Conservation (phyloP, 768 basidiomycete genomes). For the Leccinum variicolor region DNA sequence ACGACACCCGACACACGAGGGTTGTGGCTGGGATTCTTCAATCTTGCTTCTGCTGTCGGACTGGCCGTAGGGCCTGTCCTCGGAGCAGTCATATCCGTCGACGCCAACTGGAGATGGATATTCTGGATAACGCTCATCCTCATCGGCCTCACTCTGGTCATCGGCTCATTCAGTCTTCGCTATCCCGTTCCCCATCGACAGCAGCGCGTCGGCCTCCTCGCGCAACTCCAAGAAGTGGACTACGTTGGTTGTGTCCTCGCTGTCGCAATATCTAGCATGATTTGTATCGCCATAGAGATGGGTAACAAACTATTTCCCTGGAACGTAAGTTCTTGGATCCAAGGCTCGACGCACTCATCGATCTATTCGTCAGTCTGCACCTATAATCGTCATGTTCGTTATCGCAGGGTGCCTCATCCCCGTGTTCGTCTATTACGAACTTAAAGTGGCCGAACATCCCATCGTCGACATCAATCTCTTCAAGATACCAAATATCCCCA, state of each 20-base stretch:
- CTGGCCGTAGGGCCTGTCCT: slow-evolving; percentile 45
- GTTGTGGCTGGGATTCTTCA: slow-evolving; percentile 36
- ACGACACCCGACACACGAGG: slow-evolving; percentile 35
- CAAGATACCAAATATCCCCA: slow-evolving; percentile 33
- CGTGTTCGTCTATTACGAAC: slow-evolving; percentile 34
- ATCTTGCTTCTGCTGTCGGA: slow-evolving; percentile 38
- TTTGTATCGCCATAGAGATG: slow-evolving; percentile 37
- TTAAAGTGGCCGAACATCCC: slow-evolving; percentile 31
- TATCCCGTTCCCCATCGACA: slow-evolving; percentile 34
- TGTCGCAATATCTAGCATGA: slow-evolving; percentile 33
- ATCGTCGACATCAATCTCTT: slow-evolving; percentile 34
- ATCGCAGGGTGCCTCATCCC: slow-evolving; percentile 31
- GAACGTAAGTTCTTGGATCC: slow-evolving; percentile 23
- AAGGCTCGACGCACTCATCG: not conserved
- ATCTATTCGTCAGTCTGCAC: slow-evolving; percentile 22
- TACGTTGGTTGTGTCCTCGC: slow-evolving; percentile 30
- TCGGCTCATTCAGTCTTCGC: slow-evolving; percentile 25
- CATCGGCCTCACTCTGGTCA: slow-evolving; percentile 27
- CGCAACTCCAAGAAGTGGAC: slow-evolving; percentile 33
- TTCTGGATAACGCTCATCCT: slow-evolving; percentile 42
- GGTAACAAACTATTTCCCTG: slow-evolving; percentile 36
- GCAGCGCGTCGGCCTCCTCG: slow-evolving; percentile 31
- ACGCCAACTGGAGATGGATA: slow-evolving; percentile 44
- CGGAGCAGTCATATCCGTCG: slow-evolving; percentile 43
- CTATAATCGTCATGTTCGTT: slow-evolving; percentile 28